Conservation (phyloP, 2,329 filamentous ascomycete species). For the Fusarium gaditjirri region DNA sequence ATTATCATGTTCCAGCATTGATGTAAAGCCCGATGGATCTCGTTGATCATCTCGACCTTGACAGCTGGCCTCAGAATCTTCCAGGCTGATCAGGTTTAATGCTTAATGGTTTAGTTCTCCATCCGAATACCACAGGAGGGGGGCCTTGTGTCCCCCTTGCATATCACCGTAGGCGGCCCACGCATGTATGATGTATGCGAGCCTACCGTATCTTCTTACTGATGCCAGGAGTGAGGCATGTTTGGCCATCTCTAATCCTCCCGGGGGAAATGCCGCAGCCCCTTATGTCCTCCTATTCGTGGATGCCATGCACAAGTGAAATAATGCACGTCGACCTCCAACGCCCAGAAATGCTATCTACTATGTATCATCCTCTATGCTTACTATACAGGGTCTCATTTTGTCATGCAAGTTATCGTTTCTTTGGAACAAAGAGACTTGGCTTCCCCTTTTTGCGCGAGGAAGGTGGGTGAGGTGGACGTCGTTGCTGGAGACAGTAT, state of each 20-base stretch:
- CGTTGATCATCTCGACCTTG: not conserved
- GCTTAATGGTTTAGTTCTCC: not conserved
- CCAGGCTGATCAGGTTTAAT: not conserved
- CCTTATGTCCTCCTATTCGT: not conserved
- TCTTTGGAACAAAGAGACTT: constrained; percentile 58
- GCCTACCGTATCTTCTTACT: not conserved
- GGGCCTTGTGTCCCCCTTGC: constrained; percentile 21
- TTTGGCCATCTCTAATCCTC: not conserved
- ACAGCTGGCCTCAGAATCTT: not conserved
- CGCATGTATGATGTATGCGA: not conserved
- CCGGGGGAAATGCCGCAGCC: not conserved
- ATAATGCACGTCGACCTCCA: constrained; percentile 12
- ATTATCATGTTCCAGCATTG: not conserved
- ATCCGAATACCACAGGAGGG: constrained; percentile 4
- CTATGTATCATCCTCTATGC: constrained; percentile 16
- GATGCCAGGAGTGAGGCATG: not conserved
- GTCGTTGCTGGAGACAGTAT: constrained; percentile 29
- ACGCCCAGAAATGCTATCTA: constrained; percentile 37
- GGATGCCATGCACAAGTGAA: constrained; percentile 7
- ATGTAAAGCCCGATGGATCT: not conserved
- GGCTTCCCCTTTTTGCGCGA: constrained; percentile 54
- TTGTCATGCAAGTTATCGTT: constrained; percentile 39
- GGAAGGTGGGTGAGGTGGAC: constrained; percentile 39
- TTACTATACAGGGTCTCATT: constrained; percentile 15
- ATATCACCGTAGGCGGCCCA: constrained; percentile 7